phyloP scores from a whole-genome alignment of 331 rosid species.

The Ulmus americana region DNA sequence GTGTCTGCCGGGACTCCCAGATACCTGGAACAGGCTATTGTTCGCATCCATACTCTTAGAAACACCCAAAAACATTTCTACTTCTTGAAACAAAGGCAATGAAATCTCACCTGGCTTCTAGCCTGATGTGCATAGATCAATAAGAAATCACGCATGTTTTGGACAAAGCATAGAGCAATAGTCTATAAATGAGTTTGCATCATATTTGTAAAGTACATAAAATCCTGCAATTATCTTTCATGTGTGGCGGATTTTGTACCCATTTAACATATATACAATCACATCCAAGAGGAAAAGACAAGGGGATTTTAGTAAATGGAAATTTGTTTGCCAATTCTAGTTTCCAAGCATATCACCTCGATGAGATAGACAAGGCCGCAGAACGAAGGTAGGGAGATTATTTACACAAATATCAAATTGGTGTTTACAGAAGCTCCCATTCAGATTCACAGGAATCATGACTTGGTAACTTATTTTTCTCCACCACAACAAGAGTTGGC shows the following conservation, averaged over 20 bases:
- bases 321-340: slow-evolving; percentile 4
- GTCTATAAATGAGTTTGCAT: background rate
- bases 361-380: slow-evolving; percentile 23
- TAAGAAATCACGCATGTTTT: background rate
- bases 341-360: slow-evolving; percentile 20
- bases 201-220: background rate
- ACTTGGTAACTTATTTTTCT: slow-evolving; percentile 20
- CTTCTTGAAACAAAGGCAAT: slow-evolving; percentile 8
- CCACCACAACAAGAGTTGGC: slow-evolving; percentile 15
- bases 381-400: slow-evolving; percentile 20
- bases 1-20: slow-evolving; percentile 50
- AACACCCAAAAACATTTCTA: slow-evolving; percentile 7
- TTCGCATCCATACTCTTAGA: slow-evolving; percentile 18
- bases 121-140: background rate
- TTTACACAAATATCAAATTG: slow-evolving; percentile 22
- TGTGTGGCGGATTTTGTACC: background rate
- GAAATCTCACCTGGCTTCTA: background rate
- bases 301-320: background rate
- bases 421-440: slow-evolving; percentile 75
- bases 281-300: background rate
- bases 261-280: background rate
- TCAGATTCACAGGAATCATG: slow-evolving; percentile 46
- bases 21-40: slow-evolving; percentile 40
- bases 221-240: background rate
- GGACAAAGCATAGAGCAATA: background rate